These are phyloP conservation scores for Nevesoporus exiguus DNA, from an alignment of 768 basidiomycete species.

Conservation along the genomic window DNA sequence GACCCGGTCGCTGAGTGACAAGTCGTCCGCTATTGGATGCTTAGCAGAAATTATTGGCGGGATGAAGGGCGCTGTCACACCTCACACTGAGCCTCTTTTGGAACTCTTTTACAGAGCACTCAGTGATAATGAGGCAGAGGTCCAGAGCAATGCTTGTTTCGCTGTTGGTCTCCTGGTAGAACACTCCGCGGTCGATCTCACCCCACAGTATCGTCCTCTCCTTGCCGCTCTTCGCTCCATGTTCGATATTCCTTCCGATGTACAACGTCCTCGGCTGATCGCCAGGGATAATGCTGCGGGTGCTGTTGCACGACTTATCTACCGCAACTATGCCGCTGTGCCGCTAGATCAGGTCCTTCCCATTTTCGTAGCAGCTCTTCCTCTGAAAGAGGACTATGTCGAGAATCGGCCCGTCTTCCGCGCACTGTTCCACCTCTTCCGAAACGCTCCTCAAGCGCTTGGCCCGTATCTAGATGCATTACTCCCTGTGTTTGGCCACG, in stretches of 20 bases:
- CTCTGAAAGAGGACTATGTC: constrained; percentile 81
- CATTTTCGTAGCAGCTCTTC: constrained; percentile 75
- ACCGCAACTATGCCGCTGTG: constrained; percentile 71
- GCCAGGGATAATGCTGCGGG: constrained; percentile 97
- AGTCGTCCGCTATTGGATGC: constrained; percentile 89
- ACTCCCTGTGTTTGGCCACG: constrained; percentile 73
- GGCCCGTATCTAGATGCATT: constrained; percentile 76
- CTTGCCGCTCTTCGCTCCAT: constrained; percentile 78
- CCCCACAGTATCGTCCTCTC: constrained; percentile 73
- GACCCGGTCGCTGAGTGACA: constrained; percentile 84
- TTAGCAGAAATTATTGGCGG: constrained; percentile 94
- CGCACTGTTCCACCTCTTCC: constrained; percentile 85
- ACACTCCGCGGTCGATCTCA: constrained; percentile 77
- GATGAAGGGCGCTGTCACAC: constrained; percentile 82
- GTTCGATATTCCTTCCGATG: constrained; percentile 63
- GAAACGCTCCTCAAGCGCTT: constrained; percentile 65
- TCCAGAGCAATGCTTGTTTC: constrained; percentile 94
- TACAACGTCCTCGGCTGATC: constrained; percentile 66
- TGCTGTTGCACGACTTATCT: constrained; percentile 83
- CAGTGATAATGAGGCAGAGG: constrained; percentile 83
- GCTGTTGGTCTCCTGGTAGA: constrained; percentile 90
- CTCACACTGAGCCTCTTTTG: constrained; percentile 76
- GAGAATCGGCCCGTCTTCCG: constrained; percentile 91
- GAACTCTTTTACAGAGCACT: constrained; percentile 84
- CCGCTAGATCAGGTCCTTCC: constrained; percentile 92